A percentile compares a stretch with the other conserved stretches of the same genome.
Evolutionary conservation across 495 filamentous ascomycete genomes (phyloP).

Genomic region (Endocarpon pusillum): DNA sequence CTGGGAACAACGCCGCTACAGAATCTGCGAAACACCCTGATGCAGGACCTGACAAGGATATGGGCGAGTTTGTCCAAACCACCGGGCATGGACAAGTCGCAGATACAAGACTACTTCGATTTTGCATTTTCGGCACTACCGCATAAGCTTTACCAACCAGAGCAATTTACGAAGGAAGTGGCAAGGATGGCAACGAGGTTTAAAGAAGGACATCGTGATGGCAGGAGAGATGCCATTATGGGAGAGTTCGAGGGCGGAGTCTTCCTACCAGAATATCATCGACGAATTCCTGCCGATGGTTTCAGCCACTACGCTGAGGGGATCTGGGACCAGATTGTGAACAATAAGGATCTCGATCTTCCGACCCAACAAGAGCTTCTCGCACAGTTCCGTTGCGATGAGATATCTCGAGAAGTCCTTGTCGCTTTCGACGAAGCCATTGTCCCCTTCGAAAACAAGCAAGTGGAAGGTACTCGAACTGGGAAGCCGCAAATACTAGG

Average conservation of each 20-base stretch:
- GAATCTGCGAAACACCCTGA: constrained; percentile 74
- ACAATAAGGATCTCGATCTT: constrained; percentile 93
- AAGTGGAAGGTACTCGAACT: constrained; percentile 49
- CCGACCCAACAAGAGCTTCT: constrained; percentile 94
- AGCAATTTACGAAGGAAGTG: constrained; percentile 73
- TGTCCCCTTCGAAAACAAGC: constrained; percentile 68
- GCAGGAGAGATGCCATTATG: constrained; percentile 31
- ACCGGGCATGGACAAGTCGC: constrained; percentile 66
- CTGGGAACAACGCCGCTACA: constrained; percentile 76
- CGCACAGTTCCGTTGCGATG: constrained; percentile 93
- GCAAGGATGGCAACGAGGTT: constrained; percentile 68
- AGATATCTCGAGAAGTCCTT: constrained; percentile 77
- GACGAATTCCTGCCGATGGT: constrained; percentile 88
- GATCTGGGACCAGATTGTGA: constrained; percentile 95
- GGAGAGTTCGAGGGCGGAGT: constrained; percentile 54
- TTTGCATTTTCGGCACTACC: constrained; percentile 92
- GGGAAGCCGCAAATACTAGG: constrained; percentile 58
- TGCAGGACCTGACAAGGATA: constrained; percentile 77
- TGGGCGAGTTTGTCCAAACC: constrained; percentile 90
- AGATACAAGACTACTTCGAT: constrained; percentile 93
- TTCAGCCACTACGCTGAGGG: constrained; percentile 84
- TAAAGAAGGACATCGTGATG: constrained; percentile 45
- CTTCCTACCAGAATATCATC: constrained; percentile 86
- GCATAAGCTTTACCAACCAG: constrained; percentile 89
- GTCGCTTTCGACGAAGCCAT: constrained; percentile 71